Evolutionary conservation across 2,329 filamentous ascomycete genomes (phyloP).

Genomic region (Venturia effusa): DNA sequence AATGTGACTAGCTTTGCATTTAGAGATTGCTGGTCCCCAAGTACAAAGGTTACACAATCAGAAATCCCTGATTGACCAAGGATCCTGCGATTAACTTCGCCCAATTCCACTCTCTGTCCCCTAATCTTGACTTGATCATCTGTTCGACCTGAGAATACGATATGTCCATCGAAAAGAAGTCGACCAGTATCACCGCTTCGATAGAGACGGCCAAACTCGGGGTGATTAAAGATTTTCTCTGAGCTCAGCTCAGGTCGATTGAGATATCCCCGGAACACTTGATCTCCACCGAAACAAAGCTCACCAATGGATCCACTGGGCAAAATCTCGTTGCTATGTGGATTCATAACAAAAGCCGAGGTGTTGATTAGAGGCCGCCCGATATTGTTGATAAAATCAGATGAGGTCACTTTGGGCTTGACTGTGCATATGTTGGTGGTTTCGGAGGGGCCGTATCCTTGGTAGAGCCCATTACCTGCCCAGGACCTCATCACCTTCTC

Average conservation of each 20-base stretch:
- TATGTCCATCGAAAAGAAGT: constrained; percentile 63
- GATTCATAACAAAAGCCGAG: constrained; percentile 55
- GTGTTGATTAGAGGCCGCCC: constrained; percentile 66
- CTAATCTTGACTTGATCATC: constrained; percentile 77
- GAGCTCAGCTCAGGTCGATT: constrained; percentile 51
- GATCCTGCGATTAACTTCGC: constrained; percentile 59
- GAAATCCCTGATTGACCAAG: constrained; percentile 40
- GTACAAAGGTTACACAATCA: constrained; percentile 40
- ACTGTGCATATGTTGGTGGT: constrained; percentile 82
- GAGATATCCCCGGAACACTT: constrained; percentile 66
- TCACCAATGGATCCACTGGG: constrained; percentile 69
- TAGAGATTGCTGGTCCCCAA: neutral
- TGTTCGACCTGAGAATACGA: constrained; percentile 61
- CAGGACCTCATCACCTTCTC: constrained; percentile 59
- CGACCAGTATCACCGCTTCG: constrained; percentile 74
- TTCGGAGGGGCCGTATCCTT: constrained; percentile 73
- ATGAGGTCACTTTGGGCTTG: constrained; percentile 44
- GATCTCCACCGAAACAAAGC: constrained; percentile 76
- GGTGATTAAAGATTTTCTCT: constrained; percentile 59
- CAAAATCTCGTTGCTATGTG: constrained; percentile 30
- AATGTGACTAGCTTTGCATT: constrained; percentile 48
- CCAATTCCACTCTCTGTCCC: constrained; percentile 68
- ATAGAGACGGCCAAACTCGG: constrained; percentile 61
- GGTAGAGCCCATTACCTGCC: constrained; percentile 56
- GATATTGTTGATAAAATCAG: constrained; percentile 62